Conservation (phyloP, 352 stramenopile species). For the Globisporangium solare region DNA sequence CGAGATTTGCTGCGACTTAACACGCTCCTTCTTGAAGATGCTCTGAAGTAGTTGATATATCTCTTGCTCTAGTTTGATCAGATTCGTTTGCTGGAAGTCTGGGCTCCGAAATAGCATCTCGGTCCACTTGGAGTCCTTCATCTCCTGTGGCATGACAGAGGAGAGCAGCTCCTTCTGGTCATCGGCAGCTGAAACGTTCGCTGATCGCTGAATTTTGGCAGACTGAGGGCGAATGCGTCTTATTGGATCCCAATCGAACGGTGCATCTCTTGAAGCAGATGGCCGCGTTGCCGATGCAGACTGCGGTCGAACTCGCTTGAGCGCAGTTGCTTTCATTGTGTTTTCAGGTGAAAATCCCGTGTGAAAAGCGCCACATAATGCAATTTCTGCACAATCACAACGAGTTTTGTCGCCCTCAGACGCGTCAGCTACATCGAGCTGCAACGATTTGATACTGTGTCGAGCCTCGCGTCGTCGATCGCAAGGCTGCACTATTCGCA, state of each 20-base stretch:
- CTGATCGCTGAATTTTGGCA: constrained; percentile 3
- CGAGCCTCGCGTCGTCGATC: constrained; percentile 13
- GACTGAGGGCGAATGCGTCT: constrained; percentile 12
- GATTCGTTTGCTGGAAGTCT: constrained; percentile 28
- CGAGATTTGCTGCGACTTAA: background rate
- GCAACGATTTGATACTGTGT: background rate
- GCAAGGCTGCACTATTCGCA: background rate
- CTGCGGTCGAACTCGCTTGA: constrained; percentile 20
- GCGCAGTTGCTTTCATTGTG: background rate
- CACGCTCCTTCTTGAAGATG: constrained; percentile 19
- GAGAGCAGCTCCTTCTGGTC: constrained; percentile 1
- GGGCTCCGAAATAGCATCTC: constrained; percentile 35
- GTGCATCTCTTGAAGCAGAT: background rate
- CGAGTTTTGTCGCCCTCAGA: background rate
- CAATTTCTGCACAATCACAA: background rate
- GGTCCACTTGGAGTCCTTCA: constrained; percentile 35
- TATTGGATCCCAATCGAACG: background rate
- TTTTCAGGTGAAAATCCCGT: background rate
- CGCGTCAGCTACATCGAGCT: background rate
- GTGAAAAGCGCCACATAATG: background rate
- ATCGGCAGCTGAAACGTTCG: background rate
- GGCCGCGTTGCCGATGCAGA: constrained; percentile 21
- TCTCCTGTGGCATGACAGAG: constrained; percentile 2
- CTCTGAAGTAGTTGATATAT: constrained; percentile 44
- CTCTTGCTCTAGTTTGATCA: constrained; percentile 32